Evolutionary conservation across 2,329 filamentous ascomycete genomes (phyloP).

Genomic region (Fusarium sp.): DNA sequence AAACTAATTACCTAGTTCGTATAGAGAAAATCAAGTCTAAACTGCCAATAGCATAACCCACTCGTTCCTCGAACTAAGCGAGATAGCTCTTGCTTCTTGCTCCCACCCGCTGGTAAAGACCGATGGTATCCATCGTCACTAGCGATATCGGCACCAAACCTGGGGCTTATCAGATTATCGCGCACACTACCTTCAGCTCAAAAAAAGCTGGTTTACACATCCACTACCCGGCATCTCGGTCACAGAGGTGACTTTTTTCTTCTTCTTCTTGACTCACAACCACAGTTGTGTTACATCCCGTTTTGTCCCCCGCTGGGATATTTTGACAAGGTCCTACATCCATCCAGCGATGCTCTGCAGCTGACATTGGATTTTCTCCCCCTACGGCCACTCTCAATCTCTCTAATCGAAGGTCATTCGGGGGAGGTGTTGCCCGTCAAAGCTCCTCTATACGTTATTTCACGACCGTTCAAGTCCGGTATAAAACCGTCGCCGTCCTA

Average conservation of each 20-base stretch:
- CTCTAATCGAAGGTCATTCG: slow-evolving; percentile 31
- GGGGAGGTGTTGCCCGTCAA: slow-evolving; percentile 26
- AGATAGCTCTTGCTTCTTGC: neutral
- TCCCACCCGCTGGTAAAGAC: neutral
- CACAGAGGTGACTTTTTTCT: neutral
- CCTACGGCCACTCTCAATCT: slow-evolving; percentile 32
- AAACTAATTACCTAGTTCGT: neutral
- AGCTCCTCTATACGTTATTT: slow-evolving; percentile 16
- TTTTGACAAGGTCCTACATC: slow-evolving; percentile 1
- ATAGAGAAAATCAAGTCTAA: neutral
- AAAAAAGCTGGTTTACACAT: slow-evolving; percentile 26
- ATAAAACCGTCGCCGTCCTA: slow-evolving; percentile 15
- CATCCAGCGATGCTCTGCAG: slow-evolving; percentile 37
- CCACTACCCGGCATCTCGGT: slow-evolving; percentile 33
- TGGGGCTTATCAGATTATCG: slow-evolving; percentile 44
- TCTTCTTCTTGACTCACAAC: slow-evolving; percentile 35
- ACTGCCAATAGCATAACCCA: neutral
- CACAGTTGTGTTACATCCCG: slow-evolving; percentile 3
- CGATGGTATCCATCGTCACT: slow-evolving; percentile 16
- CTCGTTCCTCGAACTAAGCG: neutral
- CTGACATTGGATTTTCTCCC: slow-evolving; percentile 28
- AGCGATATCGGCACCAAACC: slow-evolving; percentile 38
- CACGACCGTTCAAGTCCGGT: slow-evolving; percentile 3
- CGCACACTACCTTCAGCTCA: slow-evolving; percentile 8
- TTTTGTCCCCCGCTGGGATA: neutral